Evolutionary conservation across 306 rosid genomes (phyloP).

Genomic region (apple (Malus domestica)): DNA sequence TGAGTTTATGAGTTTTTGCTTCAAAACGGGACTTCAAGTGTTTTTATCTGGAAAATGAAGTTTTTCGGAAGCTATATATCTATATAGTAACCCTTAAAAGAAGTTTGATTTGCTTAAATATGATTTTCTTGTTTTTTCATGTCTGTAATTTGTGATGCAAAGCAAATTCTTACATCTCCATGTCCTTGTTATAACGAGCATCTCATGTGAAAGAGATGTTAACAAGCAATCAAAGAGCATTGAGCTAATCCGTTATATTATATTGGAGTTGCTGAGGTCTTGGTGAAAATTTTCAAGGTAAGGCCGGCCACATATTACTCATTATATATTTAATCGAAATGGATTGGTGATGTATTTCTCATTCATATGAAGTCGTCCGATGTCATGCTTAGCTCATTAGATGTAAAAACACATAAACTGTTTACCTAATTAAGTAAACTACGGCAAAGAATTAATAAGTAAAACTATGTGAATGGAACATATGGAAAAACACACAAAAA

Average conservation of each 20-base stretch:
- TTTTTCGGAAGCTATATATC: too few relatives aligned
- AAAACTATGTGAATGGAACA: not conserved
- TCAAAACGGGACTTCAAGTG: too few relatives aligned
- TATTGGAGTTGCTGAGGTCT: not conserved
- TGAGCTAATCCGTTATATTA: not conserved
- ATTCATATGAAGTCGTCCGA: conserved; percentile 13
- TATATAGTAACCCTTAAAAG: not conserved
- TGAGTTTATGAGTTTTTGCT: too few relatives aligned
- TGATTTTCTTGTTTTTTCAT: not conserved
- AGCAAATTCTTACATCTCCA: not conserved
- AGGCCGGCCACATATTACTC: not conserved
- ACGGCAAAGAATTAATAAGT: not conserved
- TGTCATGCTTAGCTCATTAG: conserved; percentile 1
- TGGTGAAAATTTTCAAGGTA: not conserved
- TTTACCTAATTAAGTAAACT: not conserved
- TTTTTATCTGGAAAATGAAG: too few relatives aligned
- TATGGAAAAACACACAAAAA: not conserved
- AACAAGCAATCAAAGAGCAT: conserved; percentile 1
- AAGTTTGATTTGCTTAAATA: not conserved
- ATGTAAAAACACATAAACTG: not conserved
- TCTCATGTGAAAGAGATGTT: not conserved
- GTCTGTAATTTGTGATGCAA: not conserved
- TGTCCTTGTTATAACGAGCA: not conserved
- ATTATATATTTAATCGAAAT: not conserved
- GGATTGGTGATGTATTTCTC: not conserved